These are phyloP conservation scores for Corynespora cassiicola DNA, from an alignment of 2,329 filamentous ascomycete species.

Conservation along the genomic window DNA sequence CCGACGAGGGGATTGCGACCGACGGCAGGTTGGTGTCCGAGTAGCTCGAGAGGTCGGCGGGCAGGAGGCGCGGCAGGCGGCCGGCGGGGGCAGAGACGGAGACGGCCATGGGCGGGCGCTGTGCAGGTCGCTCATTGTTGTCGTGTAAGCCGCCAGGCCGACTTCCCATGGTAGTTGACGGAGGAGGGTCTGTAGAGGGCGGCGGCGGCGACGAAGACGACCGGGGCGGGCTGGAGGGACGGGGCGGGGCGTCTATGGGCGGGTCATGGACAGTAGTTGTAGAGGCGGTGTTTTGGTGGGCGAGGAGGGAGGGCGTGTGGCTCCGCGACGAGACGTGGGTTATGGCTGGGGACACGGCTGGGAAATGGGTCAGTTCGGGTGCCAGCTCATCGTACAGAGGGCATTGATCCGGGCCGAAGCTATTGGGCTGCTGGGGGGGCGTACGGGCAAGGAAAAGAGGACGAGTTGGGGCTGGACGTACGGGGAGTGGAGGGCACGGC, in stretches of 20 bases:
- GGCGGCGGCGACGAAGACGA: no score
- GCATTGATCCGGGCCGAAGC: constrained; percentile 35
- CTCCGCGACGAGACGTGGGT: constrained; percentile 61
- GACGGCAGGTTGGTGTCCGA: constrained; percentile 65
- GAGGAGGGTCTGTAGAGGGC: no score
- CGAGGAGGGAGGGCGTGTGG: constrained; percentile 62
- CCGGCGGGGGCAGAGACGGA: constrained; percentile 55
- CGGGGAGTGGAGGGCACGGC: constrained; percentile 62
- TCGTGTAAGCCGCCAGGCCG: constrained; percentile 41
- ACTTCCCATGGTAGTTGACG: constrained; percentile 43
- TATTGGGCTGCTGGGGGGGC: constrained; percentile 33
- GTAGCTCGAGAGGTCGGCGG: constrained; percentile 72
- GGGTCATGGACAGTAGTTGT: constrained; percentile 58
- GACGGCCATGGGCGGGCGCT: constrained; percentile 44
- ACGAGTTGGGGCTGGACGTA: constrained; percentile 54
- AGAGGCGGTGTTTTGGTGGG: no score
- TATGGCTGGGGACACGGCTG: constrained; percentile 61
- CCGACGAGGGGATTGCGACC: constrained; percentile 63
- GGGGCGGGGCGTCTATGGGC: constrained; percentile 58
- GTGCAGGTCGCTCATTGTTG: constrained; percentile 26
- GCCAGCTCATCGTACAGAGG: constrained; percentile 50
- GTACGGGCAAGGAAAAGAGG: constrained; percentile 5
- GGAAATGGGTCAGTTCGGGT: constrained; percentile 32
- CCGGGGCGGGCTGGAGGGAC: constrained; percentile 63
- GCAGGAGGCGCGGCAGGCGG: constrained; percentile 61